Base-by-base conservation (phyloP, 768 basidiomycete genomes). In the Tulasnella sp. region DNA sequence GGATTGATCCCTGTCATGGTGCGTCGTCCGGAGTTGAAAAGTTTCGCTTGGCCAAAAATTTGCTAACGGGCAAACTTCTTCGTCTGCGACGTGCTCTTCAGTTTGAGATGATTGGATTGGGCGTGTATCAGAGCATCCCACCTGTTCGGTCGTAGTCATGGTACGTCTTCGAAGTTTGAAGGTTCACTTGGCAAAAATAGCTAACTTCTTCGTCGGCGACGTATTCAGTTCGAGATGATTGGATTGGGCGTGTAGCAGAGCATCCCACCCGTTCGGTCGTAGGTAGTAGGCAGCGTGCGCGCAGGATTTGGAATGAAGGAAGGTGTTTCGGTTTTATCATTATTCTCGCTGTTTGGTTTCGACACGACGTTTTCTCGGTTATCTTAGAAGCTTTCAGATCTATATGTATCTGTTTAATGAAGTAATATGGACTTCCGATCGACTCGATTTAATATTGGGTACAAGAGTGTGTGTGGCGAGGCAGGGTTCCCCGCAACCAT, bases 1-100 rank as follows among this genome's bases (percentile, higher is more conserved):
- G 89, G 91, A 79, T 82, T 85, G 0, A 84, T 91, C 39, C 94
- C 94, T 0, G 83, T 90, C 15, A 81, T 89, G 67, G 72, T 73
- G 22, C n/a, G 72, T 73, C 22, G 49, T 49, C n/a, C 11, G 22
- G n/a, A 7, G 49, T 22, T 22, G n/a, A n/a, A n/a, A n/a, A n/a
- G 22, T n/a, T 49, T 22, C 49, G 8, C 22, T 6, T 49, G 19
- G 19, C n/a, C n/a, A n/a, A n/a, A 49, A 49, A 49, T 11, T 1
- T 14, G 22, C 45, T 45, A 19, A 45, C 45, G 45, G 15, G 5
- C 45, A 45, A 45, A 45, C 45, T 19, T 19, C 15, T 17, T 14
- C 22, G 45, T 45, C 17, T 45, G 45, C 45, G 45, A n/a, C 17
- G 45, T 52, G 4, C 22, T 3, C 4, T 74, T 25, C 19, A 49